Base-by-base conservation (phyloP, 257 asterid genomes). In the Jacaranda mimosifolia region DNA sequence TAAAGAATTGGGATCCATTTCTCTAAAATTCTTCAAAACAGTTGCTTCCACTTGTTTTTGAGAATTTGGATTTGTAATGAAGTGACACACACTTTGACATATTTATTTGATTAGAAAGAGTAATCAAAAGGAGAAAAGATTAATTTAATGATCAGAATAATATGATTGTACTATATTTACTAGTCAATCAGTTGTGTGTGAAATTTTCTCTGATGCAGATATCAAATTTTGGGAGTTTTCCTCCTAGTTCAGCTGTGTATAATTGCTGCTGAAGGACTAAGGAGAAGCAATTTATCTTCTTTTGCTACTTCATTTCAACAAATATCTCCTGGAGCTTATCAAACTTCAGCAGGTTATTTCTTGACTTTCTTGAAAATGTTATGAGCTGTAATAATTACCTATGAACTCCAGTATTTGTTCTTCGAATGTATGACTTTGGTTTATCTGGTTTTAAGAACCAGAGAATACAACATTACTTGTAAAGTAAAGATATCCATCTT, bases 171-270 rank as follows among this genome's bases (percentile, higher is more conserved):
- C 2, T 26, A 26, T 26, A 26, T 26, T 26, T 1, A 2, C 32
- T 26, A 2, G 32, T 26, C 32, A 26, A 26, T 26, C 32, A 53
- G 45, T 65, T 38, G 72, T 15, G 66, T 83, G n/a, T 75, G 42
- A 70, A 66, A 9, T 70, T 60, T 32, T 73, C 53, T 73, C 59
- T 64, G 46, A 21, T 68, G 87, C 97, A 96, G 99, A 84, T 96
- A 96, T 88, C 99, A 96, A 81, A 93, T 96, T 83, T 82, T 96
- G 81, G 99, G 99, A 76, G 92, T 96, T 66, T 96, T 96, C 85
- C 99, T 96, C 81, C 82, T 96, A 73, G 94, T 93, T 80, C 98
- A 96, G 89, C 91, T 93, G 21, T 96, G 99, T 77, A 87, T 96
- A 68, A 74, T 96, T 77, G 94, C 96, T 76, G 98, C 97, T 51